Conservation (phyloP, 2,329 filamentous ascomycete species). For the Penicillium fuscoglaucum region DNA sequence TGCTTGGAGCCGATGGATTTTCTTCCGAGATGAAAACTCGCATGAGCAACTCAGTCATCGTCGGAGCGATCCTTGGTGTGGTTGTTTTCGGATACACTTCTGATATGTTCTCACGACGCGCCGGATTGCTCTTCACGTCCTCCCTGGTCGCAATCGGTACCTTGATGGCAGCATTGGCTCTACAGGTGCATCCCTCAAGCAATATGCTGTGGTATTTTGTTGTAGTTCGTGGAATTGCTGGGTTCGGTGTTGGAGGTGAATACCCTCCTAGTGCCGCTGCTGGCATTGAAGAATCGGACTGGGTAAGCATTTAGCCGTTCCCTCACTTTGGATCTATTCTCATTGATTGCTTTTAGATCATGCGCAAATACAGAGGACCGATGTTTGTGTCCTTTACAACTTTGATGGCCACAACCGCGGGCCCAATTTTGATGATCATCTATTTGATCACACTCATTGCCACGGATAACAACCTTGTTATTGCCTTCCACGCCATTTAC, state of each 20-base stretch:
- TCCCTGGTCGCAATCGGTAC: constrained; percentile 30
- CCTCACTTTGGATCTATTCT: background rate
- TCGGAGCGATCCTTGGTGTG: constrained; percentile 34
- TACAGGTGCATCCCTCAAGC: constrained; percentile 36
- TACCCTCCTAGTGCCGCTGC: constrained; percentile 42
- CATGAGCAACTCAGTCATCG: constrained; percentile 33
- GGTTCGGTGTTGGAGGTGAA: constrained; percentile 42
- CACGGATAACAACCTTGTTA: constrained; percentile 36
- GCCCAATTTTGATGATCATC: constrained; percentile 38
- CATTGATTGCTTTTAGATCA: constrained; percentile 16
- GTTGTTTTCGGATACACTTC: constrained; percentile 31
- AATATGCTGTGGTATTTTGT: constrained; percentile 44
- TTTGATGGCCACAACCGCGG: constrained; percentile 37
- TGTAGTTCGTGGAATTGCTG: constrained; percentile 39
- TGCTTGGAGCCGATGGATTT: constrained; percentile 27
- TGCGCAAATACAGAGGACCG: constrained; percentile 33
- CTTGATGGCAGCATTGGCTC: constrained; percentile 40
- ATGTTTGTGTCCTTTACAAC: constrained; percentile 40
- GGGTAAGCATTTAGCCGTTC: constrained; percentile 19
- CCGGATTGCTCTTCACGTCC: constrained; percentile 32
- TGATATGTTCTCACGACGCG: constrained; percentile 32
- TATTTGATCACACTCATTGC: constrained; percentile 39
- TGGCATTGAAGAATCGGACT: constrained; percentile 38
- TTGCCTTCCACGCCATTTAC: constrained; percentile 35
- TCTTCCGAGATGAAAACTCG: constrained; percentile 33